Percentiles rank a stretch among this genome's conserved stretches.
phyloP scores from a whole-genome alignment of 306 rosid genomes.

The Prunus salicina region DNA sequence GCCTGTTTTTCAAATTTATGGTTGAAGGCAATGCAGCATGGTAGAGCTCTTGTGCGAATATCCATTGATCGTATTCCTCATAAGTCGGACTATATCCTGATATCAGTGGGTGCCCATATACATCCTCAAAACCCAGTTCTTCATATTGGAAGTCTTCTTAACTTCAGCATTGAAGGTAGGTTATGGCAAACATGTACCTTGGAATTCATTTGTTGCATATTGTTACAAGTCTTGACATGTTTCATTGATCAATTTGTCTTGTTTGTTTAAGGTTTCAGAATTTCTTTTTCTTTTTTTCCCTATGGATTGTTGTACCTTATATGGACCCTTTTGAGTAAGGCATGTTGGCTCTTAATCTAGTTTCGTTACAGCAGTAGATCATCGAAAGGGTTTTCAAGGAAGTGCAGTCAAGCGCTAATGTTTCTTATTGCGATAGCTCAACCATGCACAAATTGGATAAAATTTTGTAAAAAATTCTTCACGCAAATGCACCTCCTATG shows the following conservation, averaged over 20 bases:
- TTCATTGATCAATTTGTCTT: background rate
- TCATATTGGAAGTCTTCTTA: slow-evolving; percentile 62
- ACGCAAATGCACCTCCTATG: too few species aligned
- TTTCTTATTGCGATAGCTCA: too few species aligned
- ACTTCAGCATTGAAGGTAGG: slow-evolving; percentile 77
- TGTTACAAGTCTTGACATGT: background rate
- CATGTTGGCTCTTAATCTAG: too few species aligned
- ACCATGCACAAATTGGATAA: too few species aligned
- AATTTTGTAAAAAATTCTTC: too few species aligned
- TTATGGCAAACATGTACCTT: slow-evolving; percentile 12
- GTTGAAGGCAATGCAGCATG: slow-evolving; percentile 74
- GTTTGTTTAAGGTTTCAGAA: background rate
- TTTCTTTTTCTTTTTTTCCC: too few species aligned
- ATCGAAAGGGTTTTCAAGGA: too few species aligned
- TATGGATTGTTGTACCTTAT: too few species aligned
- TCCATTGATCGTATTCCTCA: slow-evolving; percentile 52
- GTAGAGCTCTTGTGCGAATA: slow-evolving; percentile 79
- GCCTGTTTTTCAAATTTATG: slow-evolving; percentile 27
- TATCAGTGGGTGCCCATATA: slow-evolving; percentile 79
- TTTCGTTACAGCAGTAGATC: too few species aligned
- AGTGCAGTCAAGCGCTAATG: too few species aligned
- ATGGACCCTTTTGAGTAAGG: too few species aligned
- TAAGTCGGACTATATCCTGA: slow-evolving; percentile 79
- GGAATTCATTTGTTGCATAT: background rate
- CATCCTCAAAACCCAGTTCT: slow-evolving; percentile 82